These are phyloP conservation scores for Tylopilus sp. DNA, from an alignment of 768 basidiomycete genomes.

Conservation along the genomic window DNA sequence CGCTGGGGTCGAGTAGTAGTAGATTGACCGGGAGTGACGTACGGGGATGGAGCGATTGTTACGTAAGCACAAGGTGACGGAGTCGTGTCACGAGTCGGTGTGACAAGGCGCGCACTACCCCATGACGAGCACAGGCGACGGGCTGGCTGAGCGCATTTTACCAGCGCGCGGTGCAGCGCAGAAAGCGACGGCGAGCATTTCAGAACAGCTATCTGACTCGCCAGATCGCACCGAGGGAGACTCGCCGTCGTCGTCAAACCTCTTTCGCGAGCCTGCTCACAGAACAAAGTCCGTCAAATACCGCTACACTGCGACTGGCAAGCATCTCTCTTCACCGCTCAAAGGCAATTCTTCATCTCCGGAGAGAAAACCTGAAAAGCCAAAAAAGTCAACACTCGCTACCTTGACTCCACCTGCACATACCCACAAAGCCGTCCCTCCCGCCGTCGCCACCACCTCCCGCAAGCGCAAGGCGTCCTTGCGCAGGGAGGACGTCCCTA, in stretches of 20 bases:
- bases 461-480: slow-evolving; percentile 28
- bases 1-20: too few species aligned
- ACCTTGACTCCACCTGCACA: slow-evolving; percentile 14
- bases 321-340: slow-evolving; percentile 32
- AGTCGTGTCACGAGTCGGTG: slow-evolving; percentile 9
- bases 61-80: slow-evolving; percentile 16
- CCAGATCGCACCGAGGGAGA: slow-evolving; percentile 25
- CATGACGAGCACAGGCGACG: slow-evolving; percentile 15
- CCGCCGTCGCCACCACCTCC: slow-evolving; percentile 14
- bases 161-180: slow-evolving; percentile 34
- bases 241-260: slow-evolving; percentile 14
- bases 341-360: slow-evolving; percentile 32
- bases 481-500: slow-evolving; percentile 8
- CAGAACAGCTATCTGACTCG: slow-evolving; percentile 31
- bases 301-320: slow-evolving; percentile 31
- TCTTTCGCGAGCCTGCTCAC: slow-evolving; percentile 24
- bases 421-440: slow-evolving; percentile 8
- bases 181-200: slow-evolving; percentile 31
- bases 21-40: too few species aligned
- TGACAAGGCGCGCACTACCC: slow-evolving; percentile 12
- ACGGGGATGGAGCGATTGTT: slow-evolving; percentile 16
- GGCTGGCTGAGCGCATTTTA: slow-evolving; percentile 12
- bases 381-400: slow-evolving; percentile 4
- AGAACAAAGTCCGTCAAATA: slow-evolving; percentile 29
- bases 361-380: slow-evolving; percentile 17